Percentiles rank a stretch among this genome's conserved stretches.
Evolutionary conservation across 2,329 filamentous ascomycete species (phyloP).

Genomic region (Coniochaeta ligniaria): DNA sequence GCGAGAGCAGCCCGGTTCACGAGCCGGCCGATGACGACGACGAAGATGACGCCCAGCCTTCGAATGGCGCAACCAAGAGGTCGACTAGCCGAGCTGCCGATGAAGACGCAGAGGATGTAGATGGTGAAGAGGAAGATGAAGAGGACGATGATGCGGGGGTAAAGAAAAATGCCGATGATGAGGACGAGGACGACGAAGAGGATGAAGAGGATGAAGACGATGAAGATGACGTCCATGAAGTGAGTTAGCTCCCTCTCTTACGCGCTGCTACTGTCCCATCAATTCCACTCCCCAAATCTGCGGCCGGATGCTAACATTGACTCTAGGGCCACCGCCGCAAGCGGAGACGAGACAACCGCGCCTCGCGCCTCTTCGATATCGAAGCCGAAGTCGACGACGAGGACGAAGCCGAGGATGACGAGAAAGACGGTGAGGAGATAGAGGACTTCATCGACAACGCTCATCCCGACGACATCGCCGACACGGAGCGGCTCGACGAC

Average conservation of each 20-base stretch:
- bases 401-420: slow-evolving; percentile 80
- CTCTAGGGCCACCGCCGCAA: slow-evolving; percentile 65
- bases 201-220: slow-evolving; percentile 40
- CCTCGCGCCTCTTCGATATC: slow-evolving; percentile 90
- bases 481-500: slow-evolving; percentile 73
- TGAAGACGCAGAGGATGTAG: slow-evolving; percentile 25
- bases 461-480: slow-evolving; percentile 82
- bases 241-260: slow-evolving; percentile 20
- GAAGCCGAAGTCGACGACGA: slow-evolving; percentile 98
- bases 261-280: neutral
- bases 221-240: slow-evolving; percentile 56
- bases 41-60: slow-evolving; percentile 15
- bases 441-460: slow-evolving; percentile 84
- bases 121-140: slow-evolving; percentile 30
- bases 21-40: slow-evolving; percentile 38
- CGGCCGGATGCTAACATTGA: neutral
- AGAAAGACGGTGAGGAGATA: slow-evolving; percentile 77
- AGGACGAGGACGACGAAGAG: slow-evolving; percentile 57
- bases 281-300: neutral
- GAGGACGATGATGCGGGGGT: slow-evolving; percentile 26
- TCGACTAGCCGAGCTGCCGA: slow-evolving; percentile 2
- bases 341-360: slow-evolving; percentile 61
- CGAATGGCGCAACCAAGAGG: slow-evolving; percentile 2
- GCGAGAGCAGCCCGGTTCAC: slow-evolving; percentile 28
- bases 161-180: slow-evolving; percentile 37